Evolutionary conservation across 441 rosid species (phyloP).

Genomic region (Populus hybrid): DNA sequence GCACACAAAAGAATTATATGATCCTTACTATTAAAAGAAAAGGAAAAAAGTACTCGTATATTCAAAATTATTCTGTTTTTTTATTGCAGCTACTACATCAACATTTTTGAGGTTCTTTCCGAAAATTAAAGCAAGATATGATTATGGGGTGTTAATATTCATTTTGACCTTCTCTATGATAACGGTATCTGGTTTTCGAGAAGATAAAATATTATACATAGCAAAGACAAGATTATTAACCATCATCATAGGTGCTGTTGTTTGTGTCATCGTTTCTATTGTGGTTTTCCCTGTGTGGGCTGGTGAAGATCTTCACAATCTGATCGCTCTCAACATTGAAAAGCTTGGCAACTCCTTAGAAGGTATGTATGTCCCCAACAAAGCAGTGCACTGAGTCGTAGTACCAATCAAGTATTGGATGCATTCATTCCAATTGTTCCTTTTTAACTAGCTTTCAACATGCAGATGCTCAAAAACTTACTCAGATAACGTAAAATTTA

Average conservation of each 20-base stretch:
- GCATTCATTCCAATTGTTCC: no score
- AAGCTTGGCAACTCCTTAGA: slow-evolving; percentile 56
- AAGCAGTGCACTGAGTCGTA: no score
- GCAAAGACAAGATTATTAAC: slow-evolving; percentile 59
- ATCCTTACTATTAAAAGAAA: background rate
- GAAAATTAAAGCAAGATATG: slow-evolving; percentile 46
- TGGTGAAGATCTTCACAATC: slow-evolving; percentile 53
- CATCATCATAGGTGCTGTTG: slow-evolving; percentile 50
- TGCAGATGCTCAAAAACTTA: no score
- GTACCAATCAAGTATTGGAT: background rate
- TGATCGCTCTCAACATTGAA: slow-evolving; percentile 33
- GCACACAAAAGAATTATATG: background rate
- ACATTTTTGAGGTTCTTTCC: slow-evolving; percentile 74
- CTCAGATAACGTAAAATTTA: no score
- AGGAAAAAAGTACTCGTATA: background rate
- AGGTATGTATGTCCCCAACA: slow-evolving; percentile 33
- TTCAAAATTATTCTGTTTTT: background rate
- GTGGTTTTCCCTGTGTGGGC: slow-evolving; percentile 78
- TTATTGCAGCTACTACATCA: slow-evolving; percentile 42
- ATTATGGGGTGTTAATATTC: slow-evolving; percentile 35
- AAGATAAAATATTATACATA: slow-evolving; percentile 42
- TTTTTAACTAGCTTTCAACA: no score
- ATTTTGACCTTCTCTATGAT: slow-evolving; percentile 64
- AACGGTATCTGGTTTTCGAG: slow-evolving; percentile 59
- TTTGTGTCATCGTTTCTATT: slow-evolving; percentile 45